Conservation (phyloP, 768 basidiomycete species). For the Suillus clintonianus region DNA sequence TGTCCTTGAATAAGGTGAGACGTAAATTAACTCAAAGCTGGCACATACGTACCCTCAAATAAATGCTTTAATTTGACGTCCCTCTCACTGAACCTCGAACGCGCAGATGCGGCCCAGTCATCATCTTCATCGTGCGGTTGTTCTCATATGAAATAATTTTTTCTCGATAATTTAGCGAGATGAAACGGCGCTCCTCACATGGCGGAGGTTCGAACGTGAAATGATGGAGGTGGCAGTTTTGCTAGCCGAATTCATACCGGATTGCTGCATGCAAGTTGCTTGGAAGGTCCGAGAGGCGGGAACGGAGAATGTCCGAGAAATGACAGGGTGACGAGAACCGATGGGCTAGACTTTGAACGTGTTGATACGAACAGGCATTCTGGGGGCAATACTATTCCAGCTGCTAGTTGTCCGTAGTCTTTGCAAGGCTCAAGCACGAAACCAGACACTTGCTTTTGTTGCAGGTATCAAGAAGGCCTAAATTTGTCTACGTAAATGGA, state of each 20-base stretch:
- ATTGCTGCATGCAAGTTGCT: conserved; percentile 19
- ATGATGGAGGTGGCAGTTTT: conserved; percentile 17
- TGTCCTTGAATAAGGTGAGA: conserved; percentile 13
- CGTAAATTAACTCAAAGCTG: not conserved
- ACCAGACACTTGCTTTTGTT: not conserved
- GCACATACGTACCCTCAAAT: conserved; percentile 7
- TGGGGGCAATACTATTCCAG: not conserved
- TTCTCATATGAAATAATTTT: not conserved
- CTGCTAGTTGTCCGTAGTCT: not conserved
- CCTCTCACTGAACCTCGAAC: conserved; percentile 8
- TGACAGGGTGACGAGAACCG: conserved; percentile 17
- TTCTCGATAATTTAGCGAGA: conserved; percentile 4
- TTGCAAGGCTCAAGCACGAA: not conserved
- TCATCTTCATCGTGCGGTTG: conserved; percentile 5
- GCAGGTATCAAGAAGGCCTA: not conserved
- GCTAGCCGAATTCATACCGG: conserved; percentile 21
- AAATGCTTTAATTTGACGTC: conserved; percentile 10
- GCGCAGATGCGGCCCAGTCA: not conserved
- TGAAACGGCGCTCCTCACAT: not conserved
- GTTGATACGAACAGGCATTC: conserved; percentile 12
- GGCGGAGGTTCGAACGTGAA: conserved; percentile 11
- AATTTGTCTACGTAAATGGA: not conserved
- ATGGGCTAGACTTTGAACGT: conserved; percentile 20
- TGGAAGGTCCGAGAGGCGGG: conserved; percentile 20
- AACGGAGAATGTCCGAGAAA: conserved; percentile 20